Evolutionary conservation across 192 early-diverging fungal species (phyloP).

Genomic region (Diversispora eburnea): DNA sequence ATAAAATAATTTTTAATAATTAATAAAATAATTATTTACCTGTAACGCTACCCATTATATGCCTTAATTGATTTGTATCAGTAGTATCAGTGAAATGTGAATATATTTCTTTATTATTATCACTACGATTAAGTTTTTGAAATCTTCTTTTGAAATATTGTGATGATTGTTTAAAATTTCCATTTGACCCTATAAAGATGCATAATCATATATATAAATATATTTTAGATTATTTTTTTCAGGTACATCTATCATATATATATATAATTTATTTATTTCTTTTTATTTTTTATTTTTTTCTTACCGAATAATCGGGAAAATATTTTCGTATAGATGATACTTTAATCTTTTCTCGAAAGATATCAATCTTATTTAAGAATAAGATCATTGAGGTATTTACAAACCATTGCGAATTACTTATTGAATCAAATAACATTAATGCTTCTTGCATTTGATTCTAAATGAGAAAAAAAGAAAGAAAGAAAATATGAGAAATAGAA

Average conservation of each 20-base stretch:
- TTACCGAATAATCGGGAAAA: conserved; percentile 79
- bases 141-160: conserved; percentile 78
- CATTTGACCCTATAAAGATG: conserved; percentile 22
- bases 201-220: too few species aligned
- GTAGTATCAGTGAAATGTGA: conserved; percentile 86
- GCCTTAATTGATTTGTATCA: conserved; percentile 79
- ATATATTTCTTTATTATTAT: conserved; percentile 80
- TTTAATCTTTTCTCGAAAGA: conserved; percentile 86
- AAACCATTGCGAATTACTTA: conserved; percentile 97
- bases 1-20: neutral
- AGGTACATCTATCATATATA: too few species aligned
- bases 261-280: neutral
- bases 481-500: too few species aligned
- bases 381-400: conserved; percentile 95
- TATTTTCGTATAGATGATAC: conserved; percentile 80
- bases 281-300: neutral
- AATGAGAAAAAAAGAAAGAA: too few species aligned
- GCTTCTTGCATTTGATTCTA: conserved; percentile 95
- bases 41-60: conserved; percentile 86
- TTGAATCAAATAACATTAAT: conserved; percentile 93
- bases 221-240: too few species aligned
- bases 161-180: conserved; percentile 66
- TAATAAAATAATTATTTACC: conserved; percentile 47
- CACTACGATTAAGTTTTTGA: conserved; percentile 70
- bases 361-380: conserved; percentile 98